phyloP scores from a whole-genome alignment of 148 eudicot species.

The Oxyria digyna region DNA sequence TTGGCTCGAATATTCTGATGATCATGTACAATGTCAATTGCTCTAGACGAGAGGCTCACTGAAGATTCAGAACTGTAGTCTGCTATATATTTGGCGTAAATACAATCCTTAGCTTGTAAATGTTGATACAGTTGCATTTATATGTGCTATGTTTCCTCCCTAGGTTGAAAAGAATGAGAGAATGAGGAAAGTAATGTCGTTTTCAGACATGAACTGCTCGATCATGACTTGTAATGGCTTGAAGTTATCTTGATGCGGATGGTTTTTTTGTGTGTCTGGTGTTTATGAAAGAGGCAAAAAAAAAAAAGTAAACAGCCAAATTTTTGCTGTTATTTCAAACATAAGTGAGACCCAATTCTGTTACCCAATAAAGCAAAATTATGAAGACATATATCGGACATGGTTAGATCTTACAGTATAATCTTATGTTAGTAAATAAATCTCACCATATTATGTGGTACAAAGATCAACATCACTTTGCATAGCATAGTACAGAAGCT shows the following conservation, averaged over 20 bases:
- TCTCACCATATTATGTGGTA: too few species aligned
- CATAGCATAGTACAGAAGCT: not conserved
- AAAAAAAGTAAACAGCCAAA: too few species aligned
- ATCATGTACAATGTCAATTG: not conserved
- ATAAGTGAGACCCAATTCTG: not conserved
- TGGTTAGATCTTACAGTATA: not conserved
- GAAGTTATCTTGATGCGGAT: not conserved
- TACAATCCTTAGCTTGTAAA: constrained; percentile 2
- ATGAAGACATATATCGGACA: not conserved
- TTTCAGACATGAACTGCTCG: not conserved
- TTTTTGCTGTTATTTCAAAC: too few species aligned
- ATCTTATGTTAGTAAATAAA: not conserved
- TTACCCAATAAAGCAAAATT: too few species aligned
- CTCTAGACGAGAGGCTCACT: not conserved
- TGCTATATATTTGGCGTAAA: not conserved
- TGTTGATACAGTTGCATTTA: not conserved
- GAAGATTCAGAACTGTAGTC: not conserved
- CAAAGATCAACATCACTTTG: not conserved
- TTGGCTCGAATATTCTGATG: not conserved
- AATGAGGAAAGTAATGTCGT: not conserved
- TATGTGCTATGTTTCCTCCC: not conserved
- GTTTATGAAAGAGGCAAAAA: not conserved
- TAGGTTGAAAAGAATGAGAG: not conserved
- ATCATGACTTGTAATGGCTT: not conserved
- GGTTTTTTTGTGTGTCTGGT: not conserved